Conservation (phyloP, 768 basidiomycete species). For the Agrocybe praecox region DNA sequence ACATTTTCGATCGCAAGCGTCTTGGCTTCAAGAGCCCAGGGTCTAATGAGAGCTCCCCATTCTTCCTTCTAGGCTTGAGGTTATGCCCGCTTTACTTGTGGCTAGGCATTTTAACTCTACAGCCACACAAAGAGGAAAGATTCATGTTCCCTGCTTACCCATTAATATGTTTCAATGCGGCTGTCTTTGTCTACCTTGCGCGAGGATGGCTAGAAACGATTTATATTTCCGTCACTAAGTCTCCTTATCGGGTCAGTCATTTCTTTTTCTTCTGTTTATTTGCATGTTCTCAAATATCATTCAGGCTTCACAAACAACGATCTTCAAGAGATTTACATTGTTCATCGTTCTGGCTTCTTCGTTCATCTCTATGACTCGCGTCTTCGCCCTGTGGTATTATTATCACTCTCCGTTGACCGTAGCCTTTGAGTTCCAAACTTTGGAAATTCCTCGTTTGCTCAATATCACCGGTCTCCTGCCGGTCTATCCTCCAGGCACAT, state of each 20-base stretch:
- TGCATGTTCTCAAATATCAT: conserved; percentile 1
- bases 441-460: conserved; percentile 82
- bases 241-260: conserved; percentile 79
- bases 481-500: conserved; percentile 34
- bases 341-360: conserved; percentile 66
- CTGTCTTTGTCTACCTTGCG: conserved; percentile 81
- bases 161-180: conserved; percentile 91
- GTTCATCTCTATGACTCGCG: conserved; percentile 76
- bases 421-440: conserved; percentile 67
- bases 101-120: conserved; percentile 74
- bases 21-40: conserved; percentile 56
- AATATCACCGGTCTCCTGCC: conserved; percentile 69
- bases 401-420: conserved; percentile 88
- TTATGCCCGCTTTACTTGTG: conserved; percentile 94
- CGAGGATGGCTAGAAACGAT: conserved; percentile 84
- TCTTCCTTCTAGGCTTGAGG: conserved; percentile 72
- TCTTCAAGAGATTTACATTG: conserved; percentile 80
- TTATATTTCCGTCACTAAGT: conserved; percentile 77
- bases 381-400: conserved; percentile 82
- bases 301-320: conserved; percentile 73
- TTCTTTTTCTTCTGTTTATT: neutral
- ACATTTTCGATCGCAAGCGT: conserved; percentile 74
- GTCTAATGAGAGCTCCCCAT: conserved; percentile 74
- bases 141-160: conserved; percentile 97
- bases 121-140: conserved; percentile 97